Evolutionary conservation across 1,284 basidiomycete genomes (phyloP), one percentile per base, ranked within the genome.

Genomic region (Quambalaria eucalypti): DNA sequence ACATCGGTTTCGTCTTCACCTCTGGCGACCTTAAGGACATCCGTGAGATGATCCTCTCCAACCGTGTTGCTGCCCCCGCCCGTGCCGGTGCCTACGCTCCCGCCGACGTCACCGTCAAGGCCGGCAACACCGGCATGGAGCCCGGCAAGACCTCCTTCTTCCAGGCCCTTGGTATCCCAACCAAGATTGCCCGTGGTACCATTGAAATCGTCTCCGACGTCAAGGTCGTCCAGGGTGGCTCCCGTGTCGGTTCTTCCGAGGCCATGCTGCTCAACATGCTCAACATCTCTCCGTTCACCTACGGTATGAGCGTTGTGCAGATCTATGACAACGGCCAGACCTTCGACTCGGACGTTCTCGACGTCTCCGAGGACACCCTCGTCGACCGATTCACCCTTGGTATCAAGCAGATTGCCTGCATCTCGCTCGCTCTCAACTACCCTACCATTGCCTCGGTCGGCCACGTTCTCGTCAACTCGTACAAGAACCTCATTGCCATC

Each of bases 1-100:
- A 99, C 85, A 88, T 99, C 71, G 93, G 93, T 61, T 99, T 98
- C 82, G 93, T 99, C 78, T 99, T 98, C 84, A 96, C 95, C 71
- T 79, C 82, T 47, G 81, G 80, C 51, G 95, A 99, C 76, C 85
- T 98, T 76, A 93, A 96, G 82, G 92, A 97, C 55, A 76, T 98
- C 68, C 90, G 93, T 68, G 86, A 90, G 60, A 79, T 87, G 77
- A 95, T 98, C 78, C 78, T 89, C 68, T 83, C 88, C 77, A 98
- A 98, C 87, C 91, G 91, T 81, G 92, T 99, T 65, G 90, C 90
- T 62, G 93, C 93, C 50, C 93, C 93, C 57, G 93, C 93, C 68
- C 90, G 93, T 84, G 92, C 95, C 69, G 93, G 93, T 85, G 93
- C 93, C 54, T 84, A 85, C 73, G 91, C 93, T 44, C 89, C 93